These are phyloP conservation scores for Didymella keratinophila DNA, from an alignment of 2,329 filamentous ascomycete genomes.

Conservation along the genomic window DNA sequence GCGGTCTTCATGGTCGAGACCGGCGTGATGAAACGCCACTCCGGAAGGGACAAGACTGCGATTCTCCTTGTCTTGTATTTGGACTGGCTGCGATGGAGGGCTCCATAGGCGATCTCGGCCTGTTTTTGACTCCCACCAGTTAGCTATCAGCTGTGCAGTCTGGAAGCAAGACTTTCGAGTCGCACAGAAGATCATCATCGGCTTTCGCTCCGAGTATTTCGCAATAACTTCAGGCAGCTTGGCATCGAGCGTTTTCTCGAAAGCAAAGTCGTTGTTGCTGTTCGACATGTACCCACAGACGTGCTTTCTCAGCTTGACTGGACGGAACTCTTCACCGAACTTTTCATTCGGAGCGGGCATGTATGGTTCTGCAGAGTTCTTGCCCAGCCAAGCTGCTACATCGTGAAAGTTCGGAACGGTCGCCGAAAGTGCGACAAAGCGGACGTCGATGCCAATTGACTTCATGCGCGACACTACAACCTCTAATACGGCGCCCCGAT, in stretches of 20 bases:
- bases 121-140: conserved; percentile 66
- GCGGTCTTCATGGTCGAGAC: conserved; percentile 71
- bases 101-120: conserved; percentile 69
- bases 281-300: conserved; percentile 74
- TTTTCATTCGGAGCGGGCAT: conserved; percentile 71
- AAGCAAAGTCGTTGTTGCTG: conserved; percentile 73
- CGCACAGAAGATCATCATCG: conserved; percentile 84
- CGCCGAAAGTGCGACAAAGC: conserved; percentile 82
- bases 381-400: conserved; percentile 81
- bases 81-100: conserved; percentile 60
- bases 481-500: conserved; percentile 80
- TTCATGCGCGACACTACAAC: conserved; percentile 90
- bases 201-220: conserved; percentile 73
- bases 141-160: conserved; percentile 73
- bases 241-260: conserved; percentile 73
- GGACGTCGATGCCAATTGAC: conserved; percentile 74
- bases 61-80: conserved; percentile 67
- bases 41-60: conserved; percentile 64
- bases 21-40: conserved; percentile 85
- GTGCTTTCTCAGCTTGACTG: conserved; percentile 77
- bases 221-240: conserved; percentile 72
- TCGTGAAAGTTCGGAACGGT: conserved; percentile 85
- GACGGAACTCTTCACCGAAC: conserved; percentile 82
- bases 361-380: conserved; percentile 64
- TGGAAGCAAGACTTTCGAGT: conserved; percentile 74